phyloP scores from a whole-genome alignment of 371 early-diverging fungal genomes.

The Mucor irregularis region DNA sequence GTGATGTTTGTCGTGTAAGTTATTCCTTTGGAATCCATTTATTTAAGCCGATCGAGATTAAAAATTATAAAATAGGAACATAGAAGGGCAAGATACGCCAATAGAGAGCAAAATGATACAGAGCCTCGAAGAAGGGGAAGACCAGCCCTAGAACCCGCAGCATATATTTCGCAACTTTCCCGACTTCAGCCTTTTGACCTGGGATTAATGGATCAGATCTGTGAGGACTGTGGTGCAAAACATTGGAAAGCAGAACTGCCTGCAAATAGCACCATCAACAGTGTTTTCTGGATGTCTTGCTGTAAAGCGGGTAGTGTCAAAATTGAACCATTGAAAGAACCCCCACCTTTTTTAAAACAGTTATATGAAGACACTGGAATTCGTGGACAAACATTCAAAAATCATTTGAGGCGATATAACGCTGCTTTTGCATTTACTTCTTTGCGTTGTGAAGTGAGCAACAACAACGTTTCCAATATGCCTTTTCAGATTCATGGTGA shows the following conservation, averaged over 20 bases:
- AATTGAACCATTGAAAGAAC: not conserved
- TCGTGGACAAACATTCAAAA: not conserved
- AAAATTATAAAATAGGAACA: too few species aligned
- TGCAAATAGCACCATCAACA: not conserved
- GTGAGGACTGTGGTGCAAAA: not conserved
- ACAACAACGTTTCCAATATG: not conserved
- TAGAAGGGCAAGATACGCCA: too few species aligned
- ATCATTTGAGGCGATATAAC: not conserved
- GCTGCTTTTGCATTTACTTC: constrained; percentile 3
- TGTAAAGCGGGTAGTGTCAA: not conserved
- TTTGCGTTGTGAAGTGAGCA: not conserved
- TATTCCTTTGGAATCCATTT: too few species aligned
- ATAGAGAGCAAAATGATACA: too few species aligned
- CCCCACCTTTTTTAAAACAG: not conserved
- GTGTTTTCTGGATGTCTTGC: not conserved
- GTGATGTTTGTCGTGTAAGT: too few species aligned
- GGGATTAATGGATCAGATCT: not conserved
- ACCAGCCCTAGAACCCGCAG: too few species aligned
- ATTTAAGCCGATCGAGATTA: too few species aligned
- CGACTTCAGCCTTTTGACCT: not conserved
- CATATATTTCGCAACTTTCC: not conserved
- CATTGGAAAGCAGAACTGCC: not conserved
- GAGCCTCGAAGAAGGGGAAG: too few species aligned
- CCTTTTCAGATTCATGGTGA: constrained; percentile 6
- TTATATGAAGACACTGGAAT: not conserved